Evolutionary conservation across 331 rosid species (phyloP).

Genomic region (Dryas integrifolia): DNA sequence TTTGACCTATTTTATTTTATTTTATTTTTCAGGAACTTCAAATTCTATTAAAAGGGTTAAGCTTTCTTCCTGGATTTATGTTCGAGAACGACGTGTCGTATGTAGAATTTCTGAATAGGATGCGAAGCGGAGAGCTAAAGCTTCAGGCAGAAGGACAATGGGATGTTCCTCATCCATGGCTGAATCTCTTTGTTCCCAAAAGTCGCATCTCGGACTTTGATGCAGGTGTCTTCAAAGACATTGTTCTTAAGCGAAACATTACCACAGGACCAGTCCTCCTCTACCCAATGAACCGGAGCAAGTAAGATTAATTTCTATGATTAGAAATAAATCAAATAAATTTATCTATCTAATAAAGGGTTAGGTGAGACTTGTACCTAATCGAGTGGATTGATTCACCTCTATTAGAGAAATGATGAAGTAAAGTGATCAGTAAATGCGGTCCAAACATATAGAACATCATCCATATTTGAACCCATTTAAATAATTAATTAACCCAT

Average conservation of each 20-base stretch:
- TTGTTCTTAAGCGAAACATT: constrained; percentile 61
- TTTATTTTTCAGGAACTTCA: constrained; percentile 47
- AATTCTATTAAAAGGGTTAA: constrained; percentile 47
- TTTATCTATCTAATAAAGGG: no score
- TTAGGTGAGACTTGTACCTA: no score
- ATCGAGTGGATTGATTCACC: no score
- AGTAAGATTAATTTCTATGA: constrained; percentile 41
- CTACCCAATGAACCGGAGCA: constrained; percentile 77
- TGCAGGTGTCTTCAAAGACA: constrained; percentile 51
- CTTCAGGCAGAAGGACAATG: constrained; percentile 76
- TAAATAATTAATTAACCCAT: neutral
- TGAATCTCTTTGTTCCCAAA: constrained; percentile 73
- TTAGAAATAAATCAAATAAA: no score
- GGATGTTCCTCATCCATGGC: constrained; percentile 98
- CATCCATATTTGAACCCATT: no score
- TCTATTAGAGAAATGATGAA: no score
- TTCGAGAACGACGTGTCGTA: constrained; percentile 64
- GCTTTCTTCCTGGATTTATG: constrained; percentile 51
- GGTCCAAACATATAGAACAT: no score
- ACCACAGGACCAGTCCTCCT: constrained; percentile 66
- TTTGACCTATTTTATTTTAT: neutral
- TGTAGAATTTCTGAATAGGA: constrained; percentile 69
- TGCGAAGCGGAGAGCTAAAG: constrained; percentile 63
- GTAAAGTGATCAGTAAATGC: no score
- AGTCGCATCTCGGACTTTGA: constrained; percentile 56